Evolutionary conservation across 257 asterid genomes (phyloP).

Genomic region (Ocimum tenuiflorum): DNA sequence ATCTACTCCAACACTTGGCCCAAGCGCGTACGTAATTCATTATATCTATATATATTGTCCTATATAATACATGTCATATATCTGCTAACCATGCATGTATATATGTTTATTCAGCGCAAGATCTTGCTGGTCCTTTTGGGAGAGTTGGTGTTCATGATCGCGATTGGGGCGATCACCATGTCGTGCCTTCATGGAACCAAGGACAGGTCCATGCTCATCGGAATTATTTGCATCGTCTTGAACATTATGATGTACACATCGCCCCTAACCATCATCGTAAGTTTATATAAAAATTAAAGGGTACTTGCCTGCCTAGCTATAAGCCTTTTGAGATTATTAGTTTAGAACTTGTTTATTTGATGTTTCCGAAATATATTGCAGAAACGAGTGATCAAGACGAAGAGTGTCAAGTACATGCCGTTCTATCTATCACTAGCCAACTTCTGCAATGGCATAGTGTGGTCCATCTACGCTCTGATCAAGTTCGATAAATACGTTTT

Average conservation of each 20-base stretch:
- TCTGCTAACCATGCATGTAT: no score
- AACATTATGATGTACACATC: conserved; percentile 52
- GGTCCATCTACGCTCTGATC: conserved; percentile 61
- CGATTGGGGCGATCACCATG: conserved; percentile 30
- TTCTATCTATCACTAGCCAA: conserved; percentile 53
- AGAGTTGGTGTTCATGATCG: conserved; percentile 23
- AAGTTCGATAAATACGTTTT: conserved; percentile 46
- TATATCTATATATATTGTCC: no score
- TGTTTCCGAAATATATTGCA: conserved; percentile 9
- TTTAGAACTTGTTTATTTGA: not conserved
- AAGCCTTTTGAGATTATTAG: no score
- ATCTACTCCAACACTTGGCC: conserved; percentile 37
- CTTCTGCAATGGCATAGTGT: conserved; percentile 47
- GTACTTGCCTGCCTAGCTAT: no score
- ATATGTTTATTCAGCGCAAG: conserved; percentile 40
- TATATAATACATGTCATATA: not conserved
- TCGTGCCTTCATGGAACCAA: conserved; percentile 33
- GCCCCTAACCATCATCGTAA: conserved; percentile 64
- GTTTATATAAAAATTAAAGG: not conserved
- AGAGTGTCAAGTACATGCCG: conserved; percentile 85
- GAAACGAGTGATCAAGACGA: conserved; percentile 55
- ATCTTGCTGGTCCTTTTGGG: conserved; percentile 22
- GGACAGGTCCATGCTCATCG: conserved; percentile 38
- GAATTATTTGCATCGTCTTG: conserved; percentile 37
- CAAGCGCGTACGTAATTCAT: conserved; percentile 28